Conservation (phyloP, 495 filamentous ascomycete genomes). For the Penicillium tannophilum region DNA sequence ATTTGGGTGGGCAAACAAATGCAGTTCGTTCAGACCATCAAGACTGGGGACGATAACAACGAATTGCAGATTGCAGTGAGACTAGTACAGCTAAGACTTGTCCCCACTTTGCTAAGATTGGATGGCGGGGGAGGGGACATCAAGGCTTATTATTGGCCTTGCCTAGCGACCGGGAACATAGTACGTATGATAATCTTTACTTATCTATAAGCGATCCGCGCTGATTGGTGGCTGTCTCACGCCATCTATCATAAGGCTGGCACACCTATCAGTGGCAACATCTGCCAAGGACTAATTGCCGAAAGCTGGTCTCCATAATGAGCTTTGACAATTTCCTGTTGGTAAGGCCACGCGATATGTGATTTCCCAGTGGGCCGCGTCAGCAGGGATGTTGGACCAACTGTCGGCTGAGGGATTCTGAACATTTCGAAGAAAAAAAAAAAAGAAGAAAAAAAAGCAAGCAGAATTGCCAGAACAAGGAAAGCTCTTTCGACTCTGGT, state of each 20-base stretch:
- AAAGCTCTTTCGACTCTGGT: no score
- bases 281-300: neutral
- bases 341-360: neutral
- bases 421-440: neutral
- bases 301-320: neutral
- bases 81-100: no score
- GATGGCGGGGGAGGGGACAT: no score
- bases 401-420: neutral
- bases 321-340: neutral
- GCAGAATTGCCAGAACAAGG: neutral
- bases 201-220: neutral
- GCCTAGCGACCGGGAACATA: neutral
- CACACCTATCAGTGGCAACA: neutral
- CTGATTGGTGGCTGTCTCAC: neutral
- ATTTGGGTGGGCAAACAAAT: no score
- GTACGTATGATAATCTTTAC: neutral
- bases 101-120: no score
- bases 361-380: neutral
- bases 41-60: no score
- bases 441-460: neutral
- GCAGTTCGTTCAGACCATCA: no score
- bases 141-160: neutral
- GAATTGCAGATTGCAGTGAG: no score
- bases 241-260: neutral
- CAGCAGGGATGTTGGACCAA: neutral